Evolutionary conservation across 768 basidiomycete genomes (phyloP).

Genomic region (Pleurotus tuoliensis): DNA sequence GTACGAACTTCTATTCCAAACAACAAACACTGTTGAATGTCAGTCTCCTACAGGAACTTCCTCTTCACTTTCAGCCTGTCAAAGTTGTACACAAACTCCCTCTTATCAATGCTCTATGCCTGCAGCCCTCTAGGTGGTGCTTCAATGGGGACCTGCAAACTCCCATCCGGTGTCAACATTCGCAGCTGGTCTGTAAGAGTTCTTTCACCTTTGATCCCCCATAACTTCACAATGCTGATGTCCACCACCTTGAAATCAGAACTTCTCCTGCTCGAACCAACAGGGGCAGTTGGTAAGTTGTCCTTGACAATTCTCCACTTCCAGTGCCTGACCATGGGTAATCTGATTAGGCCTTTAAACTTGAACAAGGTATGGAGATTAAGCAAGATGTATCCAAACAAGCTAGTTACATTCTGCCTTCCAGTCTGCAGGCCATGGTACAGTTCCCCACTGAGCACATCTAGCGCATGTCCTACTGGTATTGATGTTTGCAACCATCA

Average conservation of each 20-base stretch:
- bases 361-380: not conserved
- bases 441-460: not conserved
- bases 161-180: not conserved
- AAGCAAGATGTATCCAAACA: not conserved
- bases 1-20: slow-evolving; percentile 24
- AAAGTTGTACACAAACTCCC: slow-evolving; percentile 45
- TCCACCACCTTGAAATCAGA: not conserved
- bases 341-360: not conserved
- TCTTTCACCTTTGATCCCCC: not conserved
- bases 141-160: not conserved
- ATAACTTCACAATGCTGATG: not conserved
- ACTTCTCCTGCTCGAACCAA: not conserved
- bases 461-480: too few relatives aligned
- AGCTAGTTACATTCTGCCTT: not conserved
- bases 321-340: not conserved
- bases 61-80: slow-evolving; percentile 45
- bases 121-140: slow-evolving; percentile 15
- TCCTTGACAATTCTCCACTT: not conserved
- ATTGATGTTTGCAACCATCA: too few relatives aligned
- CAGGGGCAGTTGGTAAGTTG: not conserved
- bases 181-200: not conserved
- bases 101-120: slow-evolving; percentile 46
- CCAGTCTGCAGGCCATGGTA: not conserved
- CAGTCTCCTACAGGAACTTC: slow-evolving; percentile 33
- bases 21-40: slow-evolving; percentile 43